Base-by-base conservation (phyloP, 805 yeast species). In the Cyberlindnera maritima region DNA sequence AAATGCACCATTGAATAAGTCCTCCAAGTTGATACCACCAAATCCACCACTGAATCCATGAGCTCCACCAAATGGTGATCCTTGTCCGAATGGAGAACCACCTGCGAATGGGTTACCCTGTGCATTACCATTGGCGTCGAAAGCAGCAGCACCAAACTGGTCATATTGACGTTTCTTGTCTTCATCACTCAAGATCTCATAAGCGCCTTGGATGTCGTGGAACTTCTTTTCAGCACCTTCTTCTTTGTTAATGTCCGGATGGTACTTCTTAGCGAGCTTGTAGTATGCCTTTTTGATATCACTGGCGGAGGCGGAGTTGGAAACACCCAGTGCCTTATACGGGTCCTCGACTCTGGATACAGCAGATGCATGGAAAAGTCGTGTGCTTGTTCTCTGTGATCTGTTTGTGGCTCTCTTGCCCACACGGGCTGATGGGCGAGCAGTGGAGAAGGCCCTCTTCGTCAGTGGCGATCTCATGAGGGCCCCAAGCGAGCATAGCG, bases 181-280 rank as follows among this genome's bases (percentile, higher is more conserved):
- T 44, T 88, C 86, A 64, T 90, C 95, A 38, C 89, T 82, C 60
- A 94, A 73, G 32, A 94, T 80, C 67, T 94, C 99, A 62, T 95
- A 94, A 1, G 97, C 95, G 54, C 87, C 94, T 63, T 92, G 98
- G 54, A 94, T 79, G 59, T 87, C 88, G 61, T 94, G 98, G 70
- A 94, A 94, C 65, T 82, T 82, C 61, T 81, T 80, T 58, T 92
- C 96, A 0, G 98, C 94, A 17, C 79, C 92, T 21, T 80, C 78
- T 53, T 88, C 97, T 67, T 92, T 94, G 67, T 92, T 94, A 38
- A 94, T 88, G 70, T 94, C 99, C 0, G 99, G 99, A 67, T 94
- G 99, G 66, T 74, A 90, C 65, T 92, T 79, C 67, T 94, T 94
- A 14, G 97, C 99, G 53, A 94, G 72, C 61, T 89, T 85, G 65